Conservation (phyloP, 768 basidiomycete genomes). For the Mycena haematopus region DNA sequence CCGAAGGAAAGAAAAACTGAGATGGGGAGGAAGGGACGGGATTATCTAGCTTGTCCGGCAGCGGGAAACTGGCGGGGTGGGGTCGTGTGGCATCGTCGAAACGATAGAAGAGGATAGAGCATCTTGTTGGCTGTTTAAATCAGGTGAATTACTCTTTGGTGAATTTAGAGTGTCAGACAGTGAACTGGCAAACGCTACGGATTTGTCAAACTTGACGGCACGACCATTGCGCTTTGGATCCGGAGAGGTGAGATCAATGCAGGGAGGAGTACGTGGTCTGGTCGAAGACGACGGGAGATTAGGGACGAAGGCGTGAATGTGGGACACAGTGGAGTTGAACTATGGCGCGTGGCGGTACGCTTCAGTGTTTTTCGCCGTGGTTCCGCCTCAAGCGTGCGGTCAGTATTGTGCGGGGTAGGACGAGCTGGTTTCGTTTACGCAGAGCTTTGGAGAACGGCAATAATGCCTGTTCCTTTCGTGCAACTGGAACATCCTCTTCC, state of each 20-base stretch:
- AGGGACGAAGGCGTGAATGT: too few species aligned
- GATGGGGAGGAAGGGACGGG: constrained; percentile 17
- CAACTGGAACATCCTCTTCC: not conserved
- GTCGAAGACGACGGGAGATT: not conserved
- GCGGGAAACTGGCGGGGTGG: not conserved
- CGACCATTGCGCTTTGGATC: not conserved
- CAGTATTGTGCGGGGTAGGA: not conserved
- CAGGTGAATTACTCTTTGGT: not conserved
- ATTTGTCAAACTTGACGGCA: constrained; percentile 1
- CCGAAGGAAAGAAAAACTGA: constrained; percentile 9
- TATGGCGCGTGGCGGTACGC: not conserved
- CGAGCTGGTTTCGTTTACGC: not conserved
- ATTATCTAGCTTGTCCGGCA: not conserved
- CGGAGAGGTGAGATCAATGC: not conserved
- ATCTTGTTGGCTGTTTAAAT: not conserved
- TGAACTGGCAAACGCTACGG: constrained; percentile 10
- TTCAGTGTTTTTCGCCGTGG: too few species aligned
- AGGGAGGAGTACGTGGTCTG: not conserved
- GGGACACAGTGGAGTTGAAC: not conserved
- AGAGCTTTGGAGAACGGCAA: constrained; percentile 14
- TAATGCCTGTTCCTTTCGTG: constrained; percentile 8
- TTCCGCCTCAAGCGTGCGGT: not conserved
- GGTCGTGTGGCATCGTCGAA: constrained; percentile 33
- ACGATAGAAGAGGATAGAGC: constrained; percentile 30
- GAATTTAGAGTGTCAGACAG: not conserved